phyloP scores from a whole-genome alignment of 768 basidiomycete genomes.

The Rhodotorula babjevae region DNA sequence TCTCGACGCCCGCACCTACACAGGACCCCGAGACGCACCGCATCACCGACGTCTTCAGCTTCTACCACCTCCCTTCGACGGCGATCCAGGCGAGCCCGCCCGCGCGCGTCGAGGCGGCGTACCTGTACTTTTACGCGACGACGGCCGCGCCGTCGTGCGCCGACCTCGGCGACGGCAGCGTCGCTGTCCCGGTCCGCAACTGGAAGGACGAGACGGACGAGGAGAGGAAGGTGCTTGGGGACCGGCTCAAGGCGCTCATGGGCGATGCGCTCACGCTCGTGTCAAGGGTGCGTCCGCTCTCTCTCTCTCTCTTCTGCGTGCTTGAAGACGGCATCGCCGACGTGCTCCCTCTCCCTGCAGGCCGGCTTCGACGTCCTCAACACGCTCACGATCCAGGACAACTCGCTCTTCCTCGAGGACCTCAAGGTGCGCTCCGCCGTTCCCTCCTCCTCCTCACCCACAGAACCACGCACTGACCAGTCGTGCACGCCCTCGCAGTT shows the following conservation, averaged over 20 bases:
- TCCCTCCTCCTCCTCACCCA: conserved; percentile 8
- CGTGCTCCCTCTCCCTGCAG: conserved; percentile 39
- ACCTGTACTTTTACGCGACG: conserved; percentile 91
- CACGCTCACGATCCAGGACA: conserved; percentile 91
- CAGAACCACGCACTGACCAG: background rate
- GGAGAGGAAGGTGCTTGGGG: conserved; percentile 60
- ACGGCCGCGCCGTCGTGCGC: conserved; percentile 55
- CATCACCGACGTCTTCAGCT: conserved; percentile 94
- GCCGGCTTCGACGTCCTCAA: conserved; percentile 96
- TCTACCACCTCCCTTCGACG: conserved; percentile 92
- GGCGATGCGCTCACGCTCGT: conserved; percentile 60
- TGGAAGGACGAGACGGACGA: conserved; percentile 55
- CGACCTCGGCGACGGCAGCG: conserved; percentile 23
- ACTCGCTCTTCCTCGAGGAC: conserved; percentile 70
- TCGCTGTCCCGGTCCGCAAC: conserved; percentile 23
- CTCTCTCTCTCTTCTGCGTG: conserved; percentile 44
- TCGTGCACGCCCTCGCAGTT: background rate
- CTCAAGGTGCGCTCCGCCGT: conserved; percentile 47
- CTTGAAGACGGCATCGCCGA: background rate
- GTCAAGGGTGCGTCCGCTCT: conserved; percentile 51
- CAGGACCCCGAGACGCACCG: conserved; percentile 75
- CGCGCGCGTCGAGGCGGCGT: conserved; percentile 75
- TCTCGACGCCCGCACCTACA: background rate
- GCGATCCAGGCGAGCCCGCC: conserved; percentile 61
- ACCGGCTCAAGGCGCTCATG: conserved; percentile 65